Conservation (phyloP, 148 eudicot genomes). For the Camellia granthamiana region DNA sequence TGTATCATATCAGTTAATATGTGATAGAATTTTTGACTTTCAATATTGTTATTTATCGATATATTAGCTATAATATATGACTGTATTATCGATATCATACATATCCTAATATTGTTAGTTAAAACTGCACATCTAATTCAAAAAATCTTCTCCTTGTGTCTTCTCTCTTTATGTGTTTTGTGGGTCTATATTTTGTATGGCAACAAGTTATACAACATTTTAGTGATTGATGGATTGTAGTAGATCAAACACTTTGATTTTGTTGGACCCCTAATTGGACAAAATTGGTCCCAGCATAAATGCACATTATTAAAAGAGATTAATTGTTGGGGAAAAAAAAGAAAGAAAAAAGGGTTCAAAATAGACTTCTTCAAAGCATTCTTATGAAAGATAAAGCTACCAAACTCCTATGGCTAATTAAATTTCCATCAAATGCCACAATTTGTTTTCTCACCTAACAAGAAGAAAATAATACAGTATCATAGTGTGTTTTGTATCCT, state of each 20-base stretch:
- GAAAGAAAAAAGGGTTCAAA: background rate
- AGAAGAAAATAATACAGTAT: background rate
- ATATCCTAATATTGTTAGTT: too few relatives aligned
- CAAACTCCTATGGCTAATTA: constrained; percentile 16
- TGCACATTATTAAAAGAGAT: constrained; percentile 8
- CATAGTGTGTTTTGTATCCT: background rate
- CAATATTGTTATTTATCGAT: too few relatives aligned
- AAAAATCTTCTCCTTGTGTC: too few relatives aligned
- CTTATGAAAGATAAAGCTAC: constrained; percentile 7
- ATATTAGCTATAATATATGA: too few relatives aligned
- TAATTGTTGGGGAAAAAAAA: background rate
- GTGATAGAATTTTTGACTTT: too few relatives aligned
- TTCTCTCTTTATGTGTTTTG: background rate
- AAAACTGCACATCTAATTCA: too few relatives aligned
- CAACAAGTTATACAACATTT: background rate
- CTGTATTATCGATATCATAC: too few relatives aligned
- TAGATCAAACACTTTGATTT: background rate
- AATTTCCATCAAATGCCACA: constrained; percentile 9
- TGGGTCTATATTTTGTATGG: background rate
- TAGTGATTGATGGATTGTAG: background rate
- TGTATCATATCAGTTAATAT: too few relatives aligned
- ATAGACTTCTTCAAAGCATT: background rate
- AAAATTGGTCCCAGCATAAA: constrained; percentile 10
- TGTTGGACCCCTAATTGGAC: constrained; percentile 1
- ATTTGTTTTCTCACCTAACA: constrained; percentile 9